Conservation (phyloP, 2,329 filamentous ascomycete species). For the Diplodia seriata region DNA sequence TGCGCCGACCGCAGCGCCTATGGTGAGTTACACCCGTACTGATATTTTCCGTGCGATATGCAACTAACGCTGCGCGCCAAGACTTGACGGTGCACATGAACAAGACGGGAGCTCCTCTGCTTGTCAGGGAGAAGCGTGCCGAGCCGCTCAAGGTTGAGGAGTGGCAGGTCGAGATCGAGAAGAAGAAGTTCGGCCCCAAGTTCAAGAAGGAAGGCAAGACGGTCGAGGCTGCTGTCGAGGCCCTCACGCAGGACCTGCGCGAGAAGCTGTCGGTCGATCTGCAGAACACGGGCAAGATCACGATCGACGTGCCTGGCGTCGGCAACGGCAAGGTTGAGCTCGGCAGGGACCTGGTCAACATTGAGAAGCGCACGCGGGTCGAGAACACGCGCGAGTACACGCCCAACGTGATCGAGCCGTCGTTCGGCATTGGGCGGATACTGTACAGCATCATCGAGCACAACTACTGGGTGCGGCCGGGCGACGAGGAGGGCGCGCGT, state of each 20-base stretch:
- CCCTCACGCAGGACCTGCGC: slow-evolving; percentile 78
- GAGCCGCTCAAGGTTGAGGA: slow-evolving; percentile 83
- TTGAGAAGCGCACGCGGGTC: slow-evolving; percentile 81
- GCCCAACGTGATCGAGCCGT: slow-evolving; percentile 96
- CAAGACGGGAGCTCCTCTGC: slow-evolving; percentile 82
- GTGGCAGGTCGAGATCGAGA: slow-evolving; percentile 86
- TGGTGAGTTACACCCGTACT: slow-evolving; percentile 63
- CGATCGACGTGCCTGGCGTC: slow-evolving; percentile 73
- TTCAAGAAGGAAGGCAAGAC: slow-evolving; percentile 95
- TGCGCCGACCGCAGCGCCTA: slow-evolving; percentile 96
- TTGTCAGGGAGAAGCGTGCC: slow-evolving; percentile 81
- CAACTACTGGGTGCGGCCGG: slow-evolving; percentile 88
- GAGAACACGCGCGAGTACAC: slow-evolving; percentile 91
- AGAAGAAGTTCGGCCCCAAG: slow-evolving; percentile 92
- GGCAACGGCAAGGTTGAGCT: slow-evolving; percentile 78
- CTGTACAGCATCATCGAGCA: slow-evolving; percentile 94
- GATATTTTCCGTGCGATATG: slow-evolving; percentile 85
- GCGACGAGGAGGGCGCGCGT: slow-evolving; percentile 73
- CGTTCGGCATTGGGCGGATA: slow-evolving; percentile 95
- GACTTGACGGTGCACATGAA: slow-evolving; percentile 88
- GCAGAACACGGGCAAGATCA: slow-evolving; percentile 74
- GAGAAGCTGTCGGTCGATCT: slow-evolving; percentile 80
- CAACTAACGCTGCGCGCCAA: slow-evolving; percentile 48
- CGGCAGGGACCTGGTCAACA: slow-evolving; percentile 77
- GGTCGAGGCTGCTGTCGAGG: slow-evolving; percentile 79